Base-by-base conservation (phyloP, 768 basidiomycete genomes). In the Boletus rufocinnamomeus region DNA sequence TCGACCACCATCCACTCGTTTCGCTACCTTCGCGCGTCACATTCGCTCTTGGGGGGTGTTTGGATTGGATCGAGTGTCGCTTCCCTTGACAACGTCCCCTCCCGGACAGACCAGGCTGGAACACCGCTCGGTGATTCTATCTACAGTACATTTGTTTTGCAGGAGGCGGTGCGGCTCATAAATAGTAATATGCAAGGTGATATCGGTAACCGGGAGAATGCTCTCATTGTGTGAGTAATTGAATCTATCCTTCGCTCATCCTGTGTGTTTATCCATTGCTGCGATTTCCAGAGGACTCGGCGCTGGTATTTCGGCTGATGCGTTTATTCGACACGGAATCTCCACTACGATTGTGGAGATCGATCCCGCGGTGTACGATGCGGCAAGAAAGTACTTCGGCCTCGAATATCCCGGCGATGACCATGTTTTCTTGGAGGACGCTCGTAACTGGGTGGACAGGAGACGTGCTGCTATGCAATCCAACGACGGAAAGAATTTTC, bases 321-420 rank as follows among this genome's bases (percentile, higher is more conserved):
- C 92, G 0, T 85, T 98, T 63, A 77, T 83, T 48, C 78, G 80
- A 27, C 89, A 92, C 60, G 80, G 80, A 21, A 75, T 95, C 28
- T 77, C 81, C 7, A 87, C 89, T 6, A 92, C 93, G 2, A 82
- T 96, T 49, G 83, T 95, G n/a, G 96, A 98, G 72, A 91, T 96
- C 59, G 96, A 98, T 69, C 91, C 92, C 37, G 88, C 84, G 2
- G 95, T 98, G 23, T 95, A 95, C 69, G 76, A 84, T 16, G 93
- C 89, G 28, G 93, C 95, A 17, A 80, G 84, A 28, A 76, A 72
- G 34, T 95, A 82, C 74, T 97, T 98, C 61, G 89, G 84, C 8
- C 77, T 98, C n/a, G 81, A 84, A 14, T 79, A 87, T 58, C 86
- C 86, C 7, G 79, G 80, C 2, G 73, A 81, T 3, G 77, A 72